Base-by-base conservation (phyloP, 495 filamentous ascomycete genomes). In the Echria macrotheca region DNA sequence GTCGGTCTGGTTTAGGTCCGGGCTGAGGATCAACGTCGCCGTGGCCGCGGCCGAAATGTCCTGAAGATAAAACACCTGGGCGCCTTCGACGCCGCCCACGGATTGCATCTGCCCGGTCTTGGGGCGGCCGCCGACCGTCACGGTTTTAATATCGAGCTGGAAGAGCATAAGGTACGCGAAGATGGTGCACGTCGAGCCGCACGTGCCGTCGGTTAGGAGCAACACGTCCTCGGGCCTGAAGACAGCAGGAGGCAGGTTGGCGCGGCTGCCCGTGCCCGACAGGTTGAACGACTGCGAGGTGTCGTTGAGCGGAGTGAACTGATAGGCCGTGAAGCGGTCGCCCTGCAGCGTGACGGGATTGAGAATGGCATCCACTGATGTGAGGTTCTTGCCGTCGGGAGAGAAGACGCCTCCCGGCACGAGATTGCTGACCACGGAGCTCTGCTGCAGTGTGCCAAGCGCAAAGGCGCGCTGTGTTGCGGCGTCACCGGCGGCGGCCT, bases 151-250 rank as follows among this genome's bases (percentile, higher is more conserved):
- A 36, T 70, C 71, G 17, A 59, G 74, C 60, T 78, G 69, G 44
- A 70, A 64, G 22, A 73, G 73, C 75, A 83, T 76, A 35, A 82
- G 68, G 50, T 82, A 74, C 26, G 67, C 61, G 59, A 84, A 83
- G 60, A 81, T 66, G 1, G 75, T 73, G 63, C 81, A 84, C 8
- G 80, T 81, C 4, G 75, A 80, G 23, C 73, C 74, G 58, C 81
- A 84, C 57, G 73, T 75, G 51, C 81, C 80, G 55, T 84, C 80
- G n/a, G 57, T 59, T 17, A 59, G 50, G 26, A 63, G 22, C 24
- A 63, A 45, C 32, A 59, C 53, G 45, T 63, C 33, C 18, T 55
- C 51, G 15, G 54, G 56, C 17, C 1, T 7, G 44, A 58, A 60
- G 9, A 49, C 52, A 19, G 52, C 54, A 4, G 48, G 53, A 18